Percentiles rank a stretch among this genome's conserved stretches.
phyloP scores from a whole-genome alignment of 306 rosid species.

The Gleditsia sinensis region DNA sequence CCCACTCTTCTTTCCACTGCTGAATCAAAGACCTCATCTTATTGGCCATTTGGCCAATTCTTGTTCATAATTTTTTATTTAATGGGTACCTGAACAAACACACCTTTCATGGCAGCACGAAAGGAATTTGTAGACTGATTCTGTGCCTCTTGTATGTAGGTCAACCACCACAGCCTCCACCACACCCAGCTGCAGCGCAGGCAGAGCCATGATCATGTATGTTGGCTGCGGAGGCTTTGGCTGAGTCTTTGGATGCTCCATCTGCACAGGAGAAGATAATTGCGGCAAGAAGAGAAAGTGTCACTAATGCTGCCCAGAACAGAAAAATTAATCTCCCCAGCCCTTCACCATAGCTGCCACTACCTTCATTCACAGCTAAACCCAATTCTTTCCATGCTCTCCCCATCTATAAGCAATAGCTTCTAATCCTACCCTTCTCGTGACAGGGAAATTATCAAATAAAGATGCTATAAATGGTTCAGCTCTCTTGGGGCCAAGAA shows the following conservation, averaged over 20 bases:
- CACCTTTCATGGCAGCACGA: neutral
- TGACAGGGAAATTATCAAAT: neutral
- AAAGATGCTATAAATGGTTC: neutral
- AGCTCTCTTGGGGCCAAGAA: neutral
- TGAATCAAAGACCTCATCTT: neutral
- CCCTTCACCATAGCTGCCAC: slow-evolving; percentile 32
- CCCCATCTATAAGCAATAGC: slow-evolving; percentile 41
- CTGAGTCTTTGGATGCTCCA: slow-evolving; percentile 50
- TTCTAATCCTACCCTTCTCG: neutral
- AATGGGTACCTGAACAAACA: neutral
- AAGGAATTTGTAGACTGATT: neutral
- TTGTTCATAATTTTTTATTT: no score
- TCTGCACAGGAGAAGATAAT: slow-evolving; percentile 69
- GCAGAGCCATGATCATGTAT: slow-evolving; percentile 38
- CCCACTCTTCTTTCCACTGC: neutral
- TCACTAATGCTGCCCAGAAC: slow-evolving; percentile 50
- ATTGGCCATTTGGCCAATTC: neutral
- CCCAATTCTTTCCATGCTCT: slow-evolving; percentile 51
- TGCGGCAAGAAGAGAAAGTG: slow-evolving; percentile 46
- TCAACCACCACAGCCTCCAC: slow-evolving; percentile 62
- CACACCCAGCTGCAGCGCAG: slow-evolving; percentile 43
- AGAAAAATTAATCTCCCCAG: slow-evolving; percentile 35
- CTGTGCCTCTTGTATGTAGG: neutral
- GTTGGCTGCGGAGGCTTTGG: slow-evolving; percentile 38
- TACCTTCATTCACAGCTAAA: slow-evolving; percentile 19